A percentile compares a stretch with the other conserved stretches of the same genome.
Conservation (phyloP, 2,329 filamentous ascomycete genomes). For the Aspergillus aculeatinus region DNA sequence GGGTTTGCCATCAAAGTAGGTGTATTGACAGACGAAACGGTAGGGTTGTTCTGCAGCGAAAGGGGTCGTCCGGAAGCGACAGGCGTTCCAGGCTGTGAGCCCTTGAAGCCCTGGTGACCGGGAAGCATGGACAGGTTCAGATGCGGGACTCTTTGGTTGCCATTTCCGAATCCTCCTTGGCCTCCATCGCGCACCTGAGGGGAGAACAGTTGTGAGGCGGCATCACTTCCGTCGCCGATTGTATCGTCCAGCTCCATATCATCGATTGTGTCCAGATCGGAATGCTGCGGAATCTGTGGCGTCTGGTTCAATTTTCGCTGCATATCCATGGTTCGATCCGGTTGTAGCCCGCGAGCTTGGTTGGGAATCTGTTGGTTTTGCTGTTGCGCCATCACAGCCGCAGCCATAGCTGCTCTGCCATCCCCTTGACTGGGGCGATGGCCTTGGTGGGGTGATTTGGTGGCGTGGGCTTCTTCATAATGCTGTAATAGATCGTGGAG, state of each 20-base stretch:
- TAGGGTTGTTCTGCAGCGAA: slow-evolving; percentile 86
- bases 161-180: slow-evolving; percentile 59
- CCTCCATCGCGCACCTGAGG: slow-evolving; percentile 68
- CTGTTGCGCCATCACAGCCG: slow-evolving; percentile 50
- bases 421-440: slow-evolving; percentile 53
- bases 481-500: slow-evolving; percentile 94
- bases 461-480: slow-evolving; percentile 91
- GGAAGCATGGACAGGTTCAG: slow-evolving; percentile 78
- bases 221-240: slow-evolving; percentile 51
- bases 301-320: slow-evolving; percentile 40
- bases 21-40: slow-evolving; percentile 95
- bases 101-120: slow-evolving; percentile 74
- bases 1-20: slow-evolving; percentile 83
- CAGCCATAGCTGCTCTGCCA: slow-evolving; percentile 51
- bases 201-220: slow-evolving; percentile 45
- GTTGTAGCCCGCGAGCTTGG: slow-evolving; percentile 36
- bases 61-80: slow-evolving; percentile 67
- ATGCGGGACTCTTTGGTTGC: slow-evolving; percentile 60
- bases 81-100: slow-evolving; percentile 83
- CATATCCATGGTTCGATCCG: slow-evolving; percentile 36
- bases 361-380: slow-evolving; percentile 47
- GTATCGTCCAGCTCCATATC: slow-evolving; percentile 97
- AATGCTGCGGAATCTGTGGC: slow-evolving; percentile 32
- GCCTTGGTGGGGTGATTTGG: slow-evolving; percentile 55
- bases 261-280: slow-evolving; percentile 78